Conservation (phyloP, 2,329 filamentous ascomycete species). For the Rhynchosporium secalis region DNA sequence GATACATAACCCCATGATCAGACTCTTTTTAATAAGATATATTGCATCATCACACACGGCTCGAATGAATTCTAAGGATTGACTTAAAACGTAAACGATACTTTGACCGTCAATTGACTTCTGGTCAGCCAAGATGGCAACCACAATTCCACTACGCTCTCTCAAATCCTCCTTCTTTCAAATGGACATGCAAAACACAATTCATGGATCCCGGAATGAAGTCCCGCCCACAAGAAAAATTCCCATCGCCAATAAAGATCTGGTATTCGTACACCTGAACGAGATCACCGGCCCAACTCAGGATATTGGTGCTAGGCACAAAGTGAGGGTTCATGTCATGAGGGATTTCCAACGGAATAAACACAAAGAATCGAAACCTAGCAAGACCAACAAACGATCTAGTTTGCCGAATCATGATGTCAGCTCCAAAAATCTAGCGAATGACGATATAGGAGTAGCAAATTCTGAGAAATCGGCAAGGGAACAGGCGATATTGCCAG, state of each 20-base stretch:
- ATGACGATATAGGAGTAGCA: background rate
- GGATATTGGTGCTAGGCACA: background rate
- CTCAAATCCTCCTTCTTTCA: constrained; percentile 1
- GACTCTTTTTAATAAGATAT: background rate
- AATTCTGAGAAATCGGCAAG: background rate
- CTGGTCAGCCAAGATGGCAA: background rate
- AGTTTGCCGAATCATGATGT: background rate
- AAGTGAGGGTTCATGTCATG: constrained; percentile 6
- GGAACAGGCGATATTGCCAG: background rate
- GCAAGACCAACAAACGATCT: background rate
- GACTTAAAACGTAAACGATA: too few relatives aligned
- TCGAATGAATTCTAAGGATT: background rate
- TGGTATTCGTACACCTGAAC: constrained; percentile 3
- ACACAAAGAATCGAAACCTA: background rate
- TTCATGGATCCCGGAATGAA: too few relatives aligned
- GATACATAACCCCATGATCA: background rate
- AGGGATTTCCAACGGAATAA: constrained; percentile 6
- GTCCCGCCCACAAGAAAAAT: background rate
- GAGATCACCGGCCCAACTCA: constrained; percentile 5
- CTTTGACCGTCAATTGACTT: too few relatives aligned
- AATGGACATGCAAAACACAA: background rate
- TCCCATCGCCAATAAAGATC: background rate
- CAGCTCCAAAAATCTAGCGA: too few relatives aligned
- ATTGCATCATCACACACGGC: background rate
- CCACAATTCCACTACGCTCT: background rate